Evolutionary conservation across 2,329 filamentous ascomycete species (phyloP), one percentile per base, ranked within the genome.

Genomic region (Penicillium janthinellum): DNA sequence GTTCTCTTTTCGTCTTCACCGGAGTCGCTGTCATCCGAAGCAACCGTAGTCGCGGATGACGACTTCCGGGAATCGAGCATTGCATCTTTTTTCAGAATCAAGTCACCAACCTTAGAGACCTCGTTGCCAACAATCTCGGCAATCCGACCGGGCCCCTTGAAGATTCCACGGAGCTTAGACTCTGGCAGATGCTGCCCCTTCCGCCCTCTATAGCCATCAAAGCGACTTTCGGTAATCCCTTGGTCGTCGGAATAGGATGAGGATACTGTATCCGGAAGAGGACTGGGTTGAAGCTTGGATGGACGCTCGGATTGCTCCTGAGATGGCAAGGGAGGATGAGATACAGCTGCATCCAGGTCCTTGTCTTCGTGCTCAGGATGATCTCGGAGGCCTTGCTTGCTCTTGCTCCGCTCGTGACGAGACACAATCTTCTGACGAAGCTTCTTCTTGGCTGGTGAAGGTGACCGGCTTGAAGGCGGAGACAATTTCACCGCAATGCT

Each of bases 91-190:
- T 82, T 84, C 73, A 86, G 80, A 22, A 88, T 83, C 45, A 84
- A 79, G 52, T 86, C 85, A 15, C 85, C 84, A 37, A 88, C 82
- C 67, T 84, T 85, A 0, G 84, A 83, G 7, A 88, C 82, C 67
- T 89, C 87, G 61, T 81, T 82, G n/a, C 85, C 83, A 2, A 96
- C 84, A 34, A 91, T 83, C 34, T 86, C 90, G 61, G 91, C 90
- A 63, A 94, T 87, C 57, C 90, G 83, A 52, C 87, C 85, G 2
- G 70, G 69, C 0, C 88, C 88, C 76, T 92, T 94, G 76, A 96
- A 89, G 50, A 96, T 88, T 6, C 89, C 87, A 44, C 88, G 86
- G 8, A 92, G 81, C 38, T 85, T 86, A 10, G 85, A 86, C 79
- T 86, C 69, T 77, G 79, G 65, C 72, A 81, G 57, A 47, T 65